These are phyloP conservation scores for Pseudogymnoascus sp. DNA, from an alignment of 2,329 filamentous ascomycete species.

Conservation along the genomic window DNA sequence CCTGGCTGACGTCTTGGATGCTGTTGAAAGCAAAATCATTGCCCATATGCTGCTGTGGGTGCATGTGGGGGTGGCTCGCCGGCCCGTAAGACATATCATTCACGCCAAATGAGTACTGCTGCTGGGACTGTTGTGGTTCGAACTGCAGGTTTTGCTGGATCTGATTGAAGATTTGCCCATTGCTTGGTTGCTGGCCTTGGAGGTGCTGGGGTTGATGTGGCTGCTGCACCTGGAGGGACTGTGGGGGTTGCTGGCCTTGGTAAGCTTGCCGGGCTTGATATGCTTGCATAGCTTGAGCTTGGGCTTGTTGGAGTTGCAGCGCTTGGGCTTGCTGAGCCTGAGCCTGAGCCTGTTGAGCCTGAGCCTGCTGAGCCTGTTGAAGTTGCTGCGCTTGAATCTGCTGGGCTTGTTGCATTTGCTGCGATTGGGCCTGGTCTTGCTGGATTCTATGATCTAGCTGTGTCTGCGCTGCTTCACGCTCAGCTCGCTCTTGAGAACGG, in stretches of 20 bases:
- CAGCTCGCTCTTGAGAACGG: slow-evolving; percentile 9
- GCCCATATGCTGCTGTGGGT: background rate
- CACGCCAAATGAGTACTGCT: background rate
- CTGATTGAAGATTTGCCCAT: background rate
- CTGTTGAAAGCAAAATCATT: background rate
- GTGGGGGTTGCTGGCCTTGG: background rate
- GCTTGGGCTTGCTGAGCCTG: background rate
- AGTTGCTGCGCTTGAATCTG: background rate
- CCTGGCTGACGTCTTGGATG: background rate
- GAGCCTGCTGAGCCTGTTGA: background rate
- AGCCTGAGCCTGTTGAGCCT: background rate
- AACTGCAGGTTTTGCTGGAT: background rate
- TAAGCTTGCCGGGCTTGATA: background rate
- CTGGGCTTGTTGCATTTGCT: background rate
- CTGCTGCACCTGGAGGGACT: background rate
- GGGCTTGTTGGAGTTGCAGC: background rate
- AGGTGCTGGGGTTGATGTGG: background rate
- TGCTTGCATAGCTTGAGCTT: background rate
- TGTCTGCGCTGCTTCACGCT: background rate
- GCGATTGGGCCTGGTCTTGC: background rate
- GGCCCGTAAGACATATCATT: background rate
- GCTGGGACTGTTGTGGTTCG: background rate
- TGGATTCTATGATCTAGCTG: background rate
- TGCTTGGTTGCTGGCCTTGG: background rate
- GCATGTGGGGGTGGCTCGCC: background rate